phyloP scores from a whole-genome alignment of 352 stramenopile species.

The Phytophthora crassamura region DNA sequence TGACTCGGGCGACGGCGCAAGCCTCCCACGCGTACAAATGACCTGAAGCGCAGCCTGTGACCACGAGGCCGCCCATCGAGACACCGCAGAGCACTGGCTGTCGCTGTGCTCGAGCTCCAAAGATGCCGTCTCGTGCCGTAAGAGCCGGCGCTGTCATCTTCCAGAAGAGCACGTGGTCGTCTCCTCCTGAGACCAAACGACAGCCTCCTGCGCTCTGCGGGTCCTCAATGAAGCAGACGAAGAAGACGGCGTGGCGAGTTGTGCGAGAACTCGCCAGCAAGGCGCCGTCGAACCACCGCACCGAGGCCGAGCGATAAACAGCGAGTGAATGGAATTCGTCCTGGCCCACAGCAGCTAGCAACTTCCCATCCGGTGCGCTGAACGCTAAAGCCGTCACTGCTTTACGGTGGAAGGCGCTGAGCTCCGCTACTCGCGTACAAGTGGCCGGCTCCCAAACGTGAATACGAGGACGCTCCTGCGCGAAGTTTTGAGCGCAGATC shows the following conservation, averaged over 20 bases:
- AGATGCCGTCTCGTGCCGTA: constrained; percentile 62
- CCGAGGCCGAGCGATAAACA: constrained; percentile 66
- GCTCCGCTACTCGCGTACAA: constrained; percentile 49
- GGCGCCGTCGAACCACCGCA: constrained; percentile 67
- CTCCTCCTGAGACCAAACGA: constrained; percentile 66
- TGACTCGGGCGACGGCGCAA: constrained; percentile 52
- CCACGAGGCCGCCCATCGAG: constrained; percentile 55
- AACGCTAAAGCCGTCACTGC: constrained; percentile 77
- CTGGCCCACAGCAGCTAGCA: constrained; percentile 71
- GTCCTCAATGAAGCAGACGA: constrained; percentile 70
- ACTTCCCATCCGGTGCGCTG: constrained; percentile 39
- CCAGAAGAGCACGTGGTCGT: constrained; percentile 81
- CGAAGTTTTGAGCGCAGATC: constrained; percentile 64
- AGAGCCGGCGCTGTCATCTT: constrained; percentile 58
- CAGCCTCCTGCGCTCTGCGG: constrained; percentile 50
- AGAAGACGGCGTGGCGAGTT: constrained; percentile 63
- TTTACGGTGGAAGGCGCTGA: constrained; percentile 73
- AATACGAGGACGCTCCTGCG: constrained; percentile 64
- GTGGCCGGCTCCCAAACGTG: constrained; percentile 80
- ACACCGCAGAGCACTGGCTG: constrained; percentile 69
- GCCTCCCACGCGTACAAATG: constrained; percentile 83
- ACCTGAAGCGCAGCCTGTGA: constrained; percentile 69
- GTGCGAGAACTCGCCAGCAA: constrained; percentile 58
- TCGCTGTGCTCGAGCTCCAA: constrained; percentile 61
- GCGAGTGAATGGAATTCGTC: constrained; percentile 80